Evolutionary conservation across 1,139 yeast species (phyloP).

Genomic region (Ogataea hybrid): DNA sequence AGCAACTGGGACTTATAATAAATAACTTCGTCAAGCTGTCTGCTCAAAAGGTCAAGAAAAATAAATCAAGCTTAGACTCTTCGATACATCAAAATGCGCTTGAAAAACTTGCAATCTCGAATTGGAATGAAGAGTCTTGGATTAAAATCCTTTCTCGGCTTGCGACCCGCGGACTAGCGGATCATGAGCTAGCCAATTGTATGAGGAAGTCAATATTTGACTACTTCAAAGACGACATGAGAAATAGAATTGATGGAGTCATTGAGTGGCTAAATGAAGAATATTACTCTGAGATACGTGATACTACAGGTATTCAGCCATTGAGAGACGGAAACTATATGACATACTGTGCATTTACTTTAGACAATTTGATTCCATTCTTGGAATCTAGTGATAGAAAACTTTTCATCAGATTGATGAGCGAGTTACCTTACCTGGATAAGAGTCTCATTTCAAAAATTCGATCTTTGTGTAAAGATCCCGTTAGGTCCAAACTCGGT

Average conservation of each 20-base stretch:
- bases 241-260: constrained; percentile 69
- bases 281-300: constrained; percentile 63
- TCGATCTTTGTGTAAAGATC: constrained; percentile 79
- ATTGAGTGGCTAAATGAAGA: constrained; percentile 96
- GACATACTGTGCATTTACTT: constrained; percentile 66
- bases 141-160: constrained; percentile 68
- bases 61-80: background rate
- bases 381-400: constrained; percentile 79
- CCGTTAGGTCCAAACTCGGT: constrained; percentile 77
- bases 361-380: constrained; percentile 82
- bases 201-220: constrained; percentile 71
- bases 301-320: constrained; percentile 11
- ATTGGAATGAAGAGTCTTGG: constrained; percentile 80
- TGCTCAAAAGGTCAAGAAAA: constrained; percentile 22
- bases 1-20: constrained; percentile 51
- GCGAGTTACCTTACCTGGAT: constrained; percentile 81
- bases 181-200: constrained; percentile 49
- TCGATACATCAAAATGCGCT: constrained; percentile 27
- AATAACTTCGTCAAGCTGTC: constrained; percentile 54
- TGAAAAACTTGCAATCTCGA: constrained; percentile 52
- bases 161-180: constrained; percentile 72
- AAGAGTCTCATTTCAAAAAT: constrained; percentile 59
- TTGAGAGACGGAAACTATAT: constrained; percentile 38
- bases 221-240: constrained; percentile 72
- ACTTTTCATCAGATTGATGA: constrained; percentile 72